Percentiles rank a stretch among this genome's conserved stretches.
Conservation (phyloP, 148 eudicot genomes). For the Oxyria digyna region DNA sequence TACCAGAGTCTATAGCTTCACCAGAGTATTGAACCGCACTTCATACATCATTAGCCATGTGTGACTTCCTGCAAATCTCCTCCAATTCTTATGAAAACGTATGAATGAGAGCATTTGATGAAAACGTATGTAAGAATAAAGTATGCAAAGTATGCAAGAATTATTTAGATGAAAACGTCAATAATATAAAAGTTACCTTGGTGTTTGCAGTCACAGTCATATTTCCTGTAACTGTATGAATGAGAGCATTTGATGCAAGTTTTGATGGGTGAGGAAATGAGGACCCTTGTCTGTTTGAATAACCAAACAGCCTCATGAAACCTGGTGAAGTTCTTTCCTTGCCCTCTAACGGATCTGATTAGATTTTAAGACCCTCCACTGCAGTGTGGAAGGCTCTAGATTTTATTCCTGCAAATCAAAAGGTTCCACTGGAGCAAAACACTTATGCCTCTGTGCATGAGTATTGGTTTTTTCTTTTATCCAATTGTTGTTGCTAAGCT, state of each 20-base stretch:
- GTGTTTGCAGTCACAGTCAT: slow-evolving; percentile 15
- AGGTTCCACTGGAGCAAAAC: slow-evolving; percentile 12
- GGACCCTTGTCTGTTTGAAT: slow-evolving; percentile 20
- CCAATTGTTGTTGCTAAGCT: too few relatives aligned
- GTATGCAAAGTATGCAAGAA: background rate
- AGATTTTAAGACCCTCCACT: slow-evolving; percentile 52
- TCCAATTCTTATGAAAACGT: too few relatives aligned
- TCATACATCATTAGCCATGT: too few relatives aligned
- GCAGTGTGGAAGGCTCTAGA: slow-evolving; percentile 69
- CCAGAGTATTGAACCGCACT: too few relatives aligned
- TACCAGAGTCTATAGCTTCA: too few relatives aligned
- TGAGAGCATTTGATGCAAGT: slow-evolving; percentile 9
- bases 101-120: background rate
- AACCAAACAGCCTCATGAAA: slow-evolving; percentile 18
- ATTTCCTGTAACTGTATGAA: background rate
- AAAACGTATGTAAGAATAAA: too few relatives aligned
- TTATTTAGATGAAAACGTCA: background rate
- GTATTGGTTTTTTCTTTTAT: too few relatives aligned
- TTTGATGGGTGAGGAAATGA: slow-evolving; percentile 26
- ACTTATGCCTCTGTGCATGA: too few relatives aligned
- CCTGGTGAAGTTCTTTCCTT: slow-evolving; percentile 14
- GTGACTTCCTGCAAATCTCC: too few relatives aligned
- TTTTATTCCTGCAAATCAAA: slow-evolving; percentile 22
- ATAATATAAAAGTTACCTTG: slow-evolving; percentile 25
- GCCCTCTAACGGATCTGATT: slow-evolving; percentile 21